Evolutionary conservation across 495 filamentous ascomycete species (phyloP), one percentile per base, ranked within the genome.

Genomic region (Polyplosphaeria fusca): DNA sequence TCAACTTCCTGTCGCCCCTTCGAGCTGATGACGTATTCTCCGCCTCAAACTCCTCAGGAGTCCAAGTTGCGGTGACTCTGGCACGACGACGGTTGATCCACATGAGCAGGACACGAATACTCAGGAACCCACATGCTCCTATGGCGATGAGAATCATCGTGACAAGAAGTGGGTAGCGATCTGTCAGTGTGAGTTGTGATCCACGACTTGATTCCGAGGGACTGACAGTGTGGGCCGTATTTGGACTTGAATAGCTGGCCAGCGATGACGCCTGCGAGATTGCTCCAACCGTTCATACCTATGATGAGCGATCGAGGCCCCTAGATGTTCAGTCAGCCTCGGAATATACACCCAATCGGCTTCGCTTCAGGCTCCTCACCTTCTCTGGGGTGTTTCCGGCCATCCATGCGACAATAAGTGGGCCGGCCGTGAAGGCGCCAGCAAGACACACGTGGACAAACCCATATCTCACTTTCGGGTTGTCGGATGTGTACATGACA

Each of bases 201-300:
- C 30, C 4, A 32, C 16, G 24, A 13, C 3, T n/a, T 4, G 35
- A 14, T 30, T 7, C 4, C 3, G 18, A 32, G 19, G 22, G 16
- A 12, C 27, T 50, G 20, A 39, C 47, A 60, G 14, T 22, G 19
- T 22, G 56, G 47, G 2, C 23, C 50, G 22, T 60, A 57, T 27
- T 58, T 53, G 9, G 59, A 28, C 55, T 51, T 51, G 45, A 58
- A 62, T 9, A 62, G 30, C 47, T 62, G 44, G 14, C 55, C 44
- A 22, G 44, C 59, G 32, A 62, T 62, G 4, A 62, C 40, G 16
- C 59, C 59, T 3, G 44, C 55, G 14, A 62, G 45, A 43, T 62
- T 58, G 25, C 23, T 39, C 43, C 46, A 62, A 11, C 59, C 59
- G 27, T 62, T 58, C 14, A 62, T 49, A 7, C 55, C 55, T 12